phyloP scores from a whole-genome alignment of 2,329 filamentous ascomycete genomes.

The Penicillium sp. region DNA sequence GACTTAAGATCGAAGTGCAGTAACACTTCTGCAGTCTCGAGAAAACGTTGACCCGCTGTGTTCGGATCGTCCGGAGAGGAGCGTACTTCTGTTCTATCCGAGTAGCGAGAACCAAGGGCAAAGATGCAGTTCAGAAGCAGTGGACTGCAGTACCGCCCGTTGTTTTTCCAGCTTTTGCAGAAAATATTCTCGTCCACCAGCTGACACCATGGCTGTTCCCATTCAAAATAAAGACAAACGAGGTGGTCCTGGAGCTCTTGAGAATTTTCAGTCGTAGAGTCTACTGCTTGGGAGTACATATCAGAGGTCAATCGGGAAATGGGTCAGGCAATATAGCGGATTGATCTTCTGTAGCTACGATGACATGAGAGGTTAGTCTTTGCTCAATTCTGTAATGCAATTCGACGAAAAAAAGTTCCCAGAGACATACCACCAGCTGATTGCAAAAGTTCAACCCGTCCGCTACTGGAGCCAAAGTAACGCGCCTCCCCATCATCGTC shows the following conservation, averaged over 20 bases:
- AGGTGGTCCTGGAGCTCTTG: slow-evolving; percentile 31
- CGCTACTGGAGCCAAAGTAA: slow-evolving; percentile 41
- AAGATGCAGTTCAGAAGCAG: slow-evolving; percentile 38
- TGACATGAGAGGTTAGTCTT: no score
- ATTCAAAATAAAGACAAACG: slow-evolving; percentile 39
- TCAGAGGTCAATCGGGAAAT: no score
- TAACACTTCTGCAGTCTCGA: slow-evolving; percentile 29
- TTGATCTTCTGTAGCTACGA: no score
- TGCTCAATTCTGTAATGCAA: no score
- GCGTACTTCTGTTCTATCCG: slow-evolving; percentile 33
- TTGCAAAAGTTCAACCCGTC: slow-evolving; percentile 33
- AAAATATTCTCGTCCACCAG: slow-evolving; percentile 39
- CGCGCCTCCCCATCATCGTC: slow-evolving; percentile 37
- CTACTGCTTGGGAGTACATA: no score
- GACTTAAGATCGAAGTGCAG: slow-evolving; percentile 24
- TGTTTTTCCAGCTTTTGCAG: slow-evolving; percentile 26
- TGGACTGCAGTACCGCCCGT: slow-evolving; percentile 34
- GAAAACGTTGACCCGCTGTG: slow-evolving; percentile 35
- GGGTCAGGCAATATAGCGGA: no score
- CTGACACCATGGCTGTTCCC: slow-evolving; percentile 41
- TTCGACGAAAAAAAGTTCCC: no score
- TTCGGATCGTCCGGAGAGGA: slow-evolving; percentile 33
- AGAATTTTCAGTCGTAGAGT: slow-evolving; percentile 1
- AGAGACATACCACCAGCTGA: background rate
- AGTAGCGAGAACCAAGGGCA: slow-evolving; percentile 36